Evolutionary conservation across 805 yeast genomes (phyloP), one percentile per base, ranked within the genome.

Genomic region (Wickerhamiella vanderwaltii): DNA sequence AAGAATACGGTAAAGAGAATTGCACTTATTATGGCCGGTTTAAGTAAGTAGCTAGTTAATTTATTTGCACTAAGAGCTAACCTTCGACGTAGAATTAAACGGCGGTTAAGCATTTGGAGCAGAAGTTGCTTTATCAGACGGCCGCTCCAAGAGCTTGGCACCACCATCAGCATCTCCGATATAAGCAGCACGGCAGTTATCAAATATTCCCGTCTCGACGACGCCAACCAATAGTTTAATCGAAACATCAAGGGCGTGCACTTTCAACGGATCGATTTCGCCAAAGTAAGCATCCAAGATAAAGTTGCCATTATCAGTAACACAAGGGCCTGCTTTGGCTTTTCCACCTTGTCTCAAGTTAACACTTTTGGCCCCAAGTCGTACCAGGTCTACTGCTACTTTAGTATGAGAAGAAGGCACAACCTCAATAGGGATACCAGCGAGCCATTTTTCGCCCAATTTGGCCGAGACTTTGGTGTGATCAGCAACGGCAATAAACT

Each of bases 271-370:
- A 32, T 66, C 60, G 39, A 91, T 75, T 46, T 71, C 73, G 32
- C 94, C 96, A 56, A 91, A 88, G 57, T 86, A 84, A 24, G 95
- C 94, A 62, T 91, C 98, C 46, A 91, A 74, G 49, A 91, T 71
- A 58, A 86, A 84, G 61, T 87, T 91, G 61, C 87, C 86, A 64
- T 91, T 91, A 61, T 91, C 98, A 23, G 98, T 88, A 49, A 91
- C 80, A 17, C 86, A 78, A 9, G 98, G 97, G 20, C 98, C 98
- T 7, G 98, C 98, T 64, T 91, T 91, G 22, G 93, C 87, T 38
- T 77, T 65, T 11, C 83, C 85, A 39, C 97, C 97, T 51, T 79
- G 79, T 61, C 99, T 75, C 53, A 85, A 70, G 4, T 56, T 63
- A 16, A 85, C 75, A 2, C 60, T 65, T 40, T 66, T 63, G 23